phyloP scores from a whole-genome alignment of 2,329 filamentous ascomycete genomes.

The Talaromyces sp. region DNA sequence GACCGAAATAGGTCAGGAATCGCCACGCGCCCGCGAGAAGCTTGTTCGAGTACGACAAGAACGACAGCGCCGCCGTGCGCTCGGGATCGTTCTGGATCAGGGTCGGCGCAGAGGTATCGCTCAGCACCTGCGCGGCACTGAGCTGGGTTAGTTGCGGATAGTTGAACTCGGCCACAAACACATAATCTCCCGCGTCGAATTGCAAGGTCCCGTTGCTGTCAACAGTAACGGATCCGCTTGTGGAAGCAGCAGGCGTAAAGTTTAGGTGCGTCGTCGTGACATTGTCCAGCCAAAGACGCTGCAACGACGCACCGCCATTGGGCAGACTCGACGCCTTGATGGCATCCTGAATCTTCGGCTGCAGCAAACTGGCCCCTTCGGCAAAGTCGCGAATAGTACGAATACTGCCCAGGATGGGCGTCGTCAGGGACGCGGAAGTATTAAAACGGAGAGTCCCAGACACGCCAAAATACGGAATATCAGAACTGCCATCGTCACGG shows the following conservation, averaged over 20 bases:
- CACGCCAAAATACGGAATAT: slow-evolving; percentile 48
- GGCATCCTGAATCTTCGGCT: slow-evolving; percentile 51
- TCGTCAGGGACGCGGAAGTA: slow-evolving; percentile 49
- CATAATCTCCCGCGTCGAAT: slow-evolving; percentile 52
- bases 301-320: slow-evolving; percentile 44
- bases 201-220: slow-evolving; percentile 28
- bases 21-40: slow-evolving; percentile 61
- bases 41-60: slow-evolving; percentile 60
- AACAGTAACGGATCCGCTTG: slow-evolving; percentile 30
- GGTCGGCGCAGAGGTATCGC: slow-evolving; percentile 35
- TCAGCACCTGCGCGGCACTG: slow-evolving; percentile 46
- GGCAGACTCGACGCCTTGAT: slow-evolving; percentile 38
- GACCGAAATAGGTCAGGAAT: slow-evolving; percentile 63
- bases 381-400: slow-evolving; percentile 59
- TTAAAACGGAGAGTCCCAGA: slow-evolving; percentile 53
- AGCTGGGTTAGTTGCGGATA: slow-evolving; percentile 58
- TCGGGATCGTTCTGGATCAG: slow-evolving; percentile 44
- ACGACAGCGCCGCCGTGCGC: slow-evolving; percentile 52
- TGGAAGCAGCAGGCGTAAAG: slow-evolving; percentile 35
- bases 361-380: slow-evolving; percentile 52
- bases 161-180: slow-evolving; percentile 55
- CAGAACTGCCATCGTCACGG: slow-evolving; percentile 14
- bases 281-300: slow-evolving; percentile 58
- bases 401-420: slow-evolving; percentile 58
- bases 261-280: slow-evolving; percentile 51